Base-by-base conservation (phyloP, 495 filamentous ascomycete species). In the Penicillium cinerascens region DNA sequence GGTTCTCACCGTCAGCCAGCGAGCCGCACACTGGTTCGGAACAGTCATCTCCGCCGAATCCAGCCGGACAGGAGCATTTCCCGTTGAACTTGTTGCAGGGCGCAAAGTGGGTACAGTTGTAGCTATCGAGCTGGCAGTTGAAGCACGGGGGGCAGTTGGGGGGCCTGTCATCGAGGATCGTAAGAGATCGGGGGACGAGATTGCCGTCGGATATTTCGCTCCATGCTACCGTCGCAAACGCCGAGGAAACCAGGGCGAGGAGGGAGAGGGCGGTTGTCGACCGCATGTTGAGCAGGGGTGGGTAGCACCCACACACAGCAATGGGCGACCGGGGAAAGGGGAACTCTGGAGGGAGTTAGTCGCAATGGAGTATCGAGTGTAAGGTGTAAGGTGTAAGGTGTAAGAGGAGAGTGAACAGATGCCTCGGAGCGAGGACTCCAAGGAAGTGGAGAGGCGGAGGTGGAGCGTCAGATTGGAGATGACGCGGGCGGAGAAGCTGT, bases 91-190 rank as follows among this genome's bases (percentile, higher is more conserved):
- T 81, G 70, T 87, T 92, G 69, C 93, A 98, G 6, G 81, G 70
- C 9, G 89, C 84, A 67, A 85, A 97, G 70, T 98, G 95, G 51
- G 85, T 82, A 64, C 93, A 98, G 49, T 83, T 83, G 68, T 96
- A 95, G 51, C 86, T 86, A 21, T 93, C 91, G 17, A 97, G 82
- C 47, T 96, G 87, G 72, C 93, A 98, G 86, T 98, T 97, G 79
- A 98, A 98, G 73, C 93, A 87, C 18, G 82, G 81, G 8, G 83
- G 83, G 55, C 83, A 86, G 38, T 78, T 73, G 48, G 74, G 66
- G 4, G 82, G 81, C 38, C 83, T 78, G 53, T 86, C 81, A 49
- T 77, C 80, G 64, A 78, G 70, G 25, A 78, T 55, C 13, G 78
- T 76, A 64, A 80, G 76, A 41, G 70, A 67, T 52, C 63, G 65